A percentile compares a stretch with the other conserved stretches of the same genome.
phyloP scores from a whole-genome alignment of 345 rosid genomes.

The Gynandropsis gynandra region DNA sequence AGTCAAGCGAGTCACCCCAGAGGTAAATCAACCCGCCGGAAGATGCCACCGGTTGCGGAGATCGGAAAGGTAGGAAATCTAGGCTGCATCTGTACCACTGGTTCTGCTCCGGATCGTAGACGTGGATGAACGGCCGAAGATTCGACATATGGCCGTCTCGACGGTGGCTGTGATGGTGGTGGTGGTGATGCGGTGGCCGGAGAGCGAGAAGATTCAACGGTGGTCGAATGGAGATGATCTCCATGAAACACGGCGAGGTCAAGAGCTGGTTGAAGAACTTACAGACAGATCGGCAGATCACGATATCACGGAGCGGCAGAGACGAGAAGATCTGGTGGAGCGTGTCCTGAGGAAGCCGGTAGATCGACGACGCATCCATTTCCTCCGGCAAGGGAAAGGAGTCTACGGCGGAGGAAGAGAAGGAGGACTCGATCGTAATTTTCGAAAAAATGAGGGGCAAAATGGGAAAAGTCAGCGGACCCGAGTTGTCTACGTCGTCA shows the following conservation, averaged over 20 bases:
- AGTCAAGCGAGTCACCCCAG: conserved; percentile 40
- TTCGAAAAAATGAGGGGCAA: neutral
- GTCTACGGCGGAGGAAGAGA: conserved; percentile 11
- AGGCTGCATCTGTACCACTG: conserved; percentile 57
- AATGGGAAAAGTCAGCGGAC: conserved; percentile 5
- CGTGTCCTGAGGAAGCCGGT: conserved; percentile 58
- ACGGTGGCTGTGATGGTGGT: conserved; percentile 32
- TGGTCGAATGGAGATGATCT: conserved; percentile 37
- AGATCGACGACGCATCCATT: conserved; percentile 49
- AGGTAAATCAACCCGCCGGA: conserved; percentile 47
- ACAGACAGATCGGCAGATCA: conserved; percentile 64
- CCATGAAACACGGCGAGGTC: conserved; percentile 38
- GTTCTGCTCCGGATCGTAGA: conserved; percentile 51
- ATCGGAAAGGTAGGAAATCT: conserved; percentile 48
- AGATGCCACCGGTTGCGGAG: conserved; percentile 50
- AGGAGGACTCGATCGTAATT: neutral
- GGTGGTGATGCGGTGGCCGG: conserved; percentile 49
- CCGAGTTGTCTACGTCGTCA: conserved; percentile 5
- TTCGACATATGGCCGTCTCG: conserved; percentile 23
- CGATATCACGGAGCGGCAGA: conserved; percentile 68
- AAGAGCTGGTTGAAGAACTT: conserved; percentile 46
- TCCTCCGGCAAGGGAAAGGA: no score
- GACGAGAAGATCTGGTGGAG: conserved; percentile 79
- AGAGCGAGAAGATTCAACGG: conserved; percentile 68
- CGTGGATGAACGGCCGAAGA: conserved; percentile 37